Conservation (phyloP, 179 eudicot genomes). For the Monotropa hypopitys region DNA sequence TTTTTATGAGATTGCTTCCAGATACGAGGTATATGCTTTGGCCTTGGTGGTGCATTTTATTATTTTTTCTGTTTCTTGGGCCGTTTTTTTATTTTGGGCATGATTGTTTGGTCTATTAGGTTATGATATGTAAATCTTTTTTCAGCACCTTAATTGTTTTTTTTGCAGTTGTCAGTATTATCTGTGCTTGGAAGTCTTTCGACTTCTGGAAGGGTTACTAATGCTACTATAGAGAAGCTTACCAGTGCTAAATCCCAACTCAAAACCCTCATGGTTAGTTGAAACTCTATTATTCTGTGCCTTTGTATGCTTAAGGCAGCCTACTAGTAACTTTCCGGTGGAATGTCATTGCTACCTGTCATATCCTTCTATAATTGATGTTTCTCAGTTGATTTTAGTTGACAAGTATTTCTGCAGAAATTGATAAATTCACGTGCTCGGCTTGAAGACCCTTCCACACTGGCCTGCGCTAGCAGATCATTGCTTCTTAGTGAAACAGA, state of each 20-base stretch:
- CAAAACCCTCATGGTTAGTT: conserved; percentile 72
- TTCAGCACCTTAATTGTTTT: conserved; percentile 9
- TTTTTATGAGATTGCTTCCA: conserved; percentile 77
- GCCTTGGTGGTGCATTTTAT: conserved; percentile 7
- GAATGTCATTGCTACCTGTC: background rate
- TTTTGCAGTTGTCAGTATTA: conserved; percentile 57
- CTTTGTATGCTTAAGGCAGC: background rate
- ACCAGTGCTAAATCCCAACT: conserved; percentile 51
- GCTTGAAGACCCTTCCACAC: conserved; percentile 84
- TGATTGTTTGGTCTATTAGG: background rate
- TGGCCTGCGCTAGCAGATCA: conserved; percentile 50
- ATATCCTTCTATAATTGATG: conserved; percentile 7
- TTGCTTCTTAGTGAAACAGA: conserved; percentile 45
- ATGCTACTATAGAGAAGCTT: conserved; percentile 39
- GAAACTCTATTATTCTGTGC: background rate
- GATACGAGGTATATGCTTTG: conserved; percentile 63
- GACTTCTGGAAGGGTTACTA: conserved; percentile 22
- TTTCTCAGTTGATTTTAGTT: conserved; percentile 16
- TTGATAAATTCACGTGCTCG: conserved; percentile 49
- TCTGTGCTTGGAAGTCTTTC: conserved; percentile 52
- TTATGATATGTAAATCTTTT: background rate
- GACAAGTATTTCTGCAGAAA: conserved; percentile 57
- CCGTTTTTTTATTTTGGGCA: too few species aligned
- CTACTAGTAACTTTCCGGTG: background rate
- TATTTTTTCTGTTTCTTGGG: background rate